phyloP scores from a whole-genome alignment of 371 early-diverging fungal species.

The Rhizomucor miehei region DNA sequence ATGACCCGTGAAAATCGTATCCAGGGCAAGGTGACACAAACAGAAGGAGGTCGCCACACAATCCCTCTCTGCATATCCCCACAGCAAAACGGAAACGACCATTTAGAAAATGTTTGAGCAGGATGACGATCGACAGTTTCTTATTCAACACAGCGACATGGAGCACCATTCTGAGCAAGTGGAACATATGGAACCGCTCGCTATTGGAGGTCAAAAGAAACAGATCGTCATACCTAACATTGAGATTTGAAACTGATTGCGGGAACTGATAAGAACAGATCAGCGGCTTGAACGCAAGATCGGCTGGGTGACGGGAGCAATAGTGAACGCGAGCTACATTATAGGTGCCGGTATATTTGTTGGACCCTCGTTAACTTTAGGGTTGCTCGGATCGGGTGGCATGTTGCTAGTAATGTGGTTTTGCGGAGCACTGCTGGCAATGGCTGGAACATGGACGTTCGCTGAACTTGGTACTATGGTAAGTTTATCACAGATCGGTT shows the following conservation, averaged over 20 bases:
- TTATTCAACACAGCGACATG: background rate
- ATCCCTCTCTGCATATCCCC: no score
- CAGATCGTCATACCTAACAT: background rate
- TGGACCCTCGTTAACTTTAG: conserved; percentile 34
- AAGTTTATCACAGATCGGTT: background rate
- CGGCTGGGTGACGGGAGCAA: conserved; percentile 38
- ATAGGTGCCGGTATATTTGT: conserved; percentile 45
- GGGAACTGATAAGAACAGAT: conserved; percentile 14
- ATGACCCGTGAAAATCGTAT: no score
- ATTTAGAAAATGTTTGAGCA: background rate
- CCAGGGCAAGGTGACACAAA: background rate
- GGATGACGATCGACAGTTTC: background rate
- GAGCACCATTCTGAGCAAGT: conserved; percentile 16
- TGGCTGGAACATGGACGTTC: conserved; percentile 37
- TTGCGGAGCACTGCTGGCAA: conserved; percentile 30
- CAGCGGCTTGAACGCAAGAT: conserved; percentile 40
- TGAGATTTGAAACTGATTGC: background rate
- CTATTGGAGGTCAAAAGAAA: conserved; percentile 27
- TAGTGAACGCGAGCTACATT: conserved; percentile 44
- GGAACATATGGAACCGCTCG: conserved; percentile 34
- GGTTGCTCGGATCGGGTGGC: conserved; percentile 39
- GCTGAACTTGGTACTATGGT: conserved; percentile 49
- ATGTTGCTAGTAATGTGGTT: conserved; percentile 41
- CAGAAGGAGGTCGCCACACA: no score
- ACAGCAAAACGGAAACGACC: no score